Conservation (phyloP, 495 filamentous ascomycete genomes). For the Neurospora tetraspora region DNA sequence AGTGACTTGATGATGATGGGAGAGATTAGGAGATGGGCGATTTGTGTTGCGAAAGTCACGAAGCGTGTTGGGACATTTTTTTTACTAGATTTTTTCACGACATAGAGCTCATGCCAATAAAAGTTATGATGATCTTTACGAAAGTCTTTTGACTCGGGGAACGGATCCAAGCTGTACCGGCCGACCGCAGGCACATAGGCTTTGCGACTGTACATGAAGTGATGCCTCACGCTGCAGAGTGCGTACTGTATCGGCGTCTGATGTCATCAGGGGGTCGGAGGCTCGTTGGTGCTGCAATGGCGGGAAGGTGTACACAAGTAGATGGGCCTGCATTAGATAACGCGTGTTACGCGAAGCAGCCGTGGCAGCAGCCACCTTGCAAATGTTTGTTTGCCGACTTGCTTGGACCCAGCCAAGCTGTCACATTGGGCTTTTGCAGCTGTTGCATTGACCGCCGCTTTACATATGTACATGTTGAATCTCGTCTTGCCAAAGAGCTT, state of each 20-base stretch:
- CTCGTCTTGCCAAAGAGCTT: background rate
- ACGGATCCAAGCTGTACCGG: background rate
- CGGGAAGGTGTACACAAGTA: background rate
- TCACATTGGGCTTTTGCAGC: background rate
- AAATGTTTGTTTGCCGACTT: background rate
- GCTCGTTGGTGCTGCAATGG: background rate
- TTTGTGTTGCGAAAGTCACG: background rate
- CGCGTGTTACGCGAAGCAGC: background rate
- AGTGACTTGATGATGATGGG: background rate
- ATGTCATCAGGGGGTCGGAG: background rate
- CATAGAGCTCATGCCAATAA: background rate
- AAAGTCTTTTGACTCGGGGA: background rate
- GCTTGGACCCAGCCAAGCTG: background rate
- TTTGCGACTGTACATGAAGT: background rate
- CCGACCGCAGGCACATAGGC: background rate
- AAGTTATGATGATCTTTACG: background rate
- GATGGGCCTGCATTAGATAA: background rate
- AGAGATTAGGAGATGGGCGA: background rate
- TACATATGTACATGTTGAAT: background rate
- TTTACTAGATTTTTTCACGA: background rate
- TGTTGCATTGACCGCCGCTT: background rate
- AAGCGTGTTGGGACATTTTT: background rate
- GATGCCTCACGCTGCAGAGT: background rate
- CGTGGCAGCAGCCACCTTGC: background rate
- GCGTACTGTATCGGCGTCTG: background rate